Evolutionary conservation across 345 rosid genomes (phyloP).

Genomic region (Eutrema japonicum): DNA sequence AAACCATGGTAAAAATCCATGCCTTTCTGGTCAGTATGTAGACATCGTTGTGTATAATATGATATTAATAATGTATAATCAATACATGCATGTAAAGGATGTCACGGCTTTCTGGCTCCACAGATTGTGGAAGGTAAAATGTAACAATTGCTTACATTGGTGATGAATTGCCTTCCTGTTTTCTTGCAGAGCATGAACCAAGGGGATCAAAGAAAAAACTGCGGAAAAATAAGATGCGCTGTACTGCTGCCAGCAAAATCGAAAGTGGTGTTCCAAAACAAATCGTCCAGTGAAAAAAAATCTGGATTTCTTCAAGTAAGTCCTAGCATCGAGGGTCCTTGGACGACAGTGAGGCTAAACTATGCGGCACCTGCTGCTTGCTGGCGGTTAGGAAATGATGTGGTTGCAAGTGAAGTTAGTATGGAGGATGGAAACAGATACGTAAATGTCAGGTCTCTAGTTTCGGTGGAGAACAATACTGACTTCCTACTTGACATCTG

Average conservation of each 20-base stretch:
- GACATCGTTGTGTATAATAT: conserved; percentile 16
- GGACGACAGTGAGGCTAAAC: conserved; percentile 92
- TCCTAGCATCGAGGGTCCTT: conserved; percentile 88
- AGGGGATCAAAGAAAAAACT: conserved; percentile 46
- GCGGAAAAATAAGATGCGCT: conserved; percentile 77
- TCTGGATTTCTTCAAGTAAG: conserved; percentile 93
- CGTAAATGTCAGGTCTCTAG: conserved; percentile 87
- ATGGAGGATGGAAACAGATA: conserved; percentile 80
- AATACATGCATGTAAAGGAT: conserved; percentile 23
- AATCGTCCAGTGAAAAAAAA: conserved; percentile 49
- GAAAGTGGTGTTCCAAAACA: conserved; percentile 53
- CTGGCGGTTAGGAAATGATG: conserved; percentile 92
- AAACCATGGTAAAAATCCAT: conserved; percentile 52
- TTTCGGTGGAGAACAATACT: conserved; percentile 71
- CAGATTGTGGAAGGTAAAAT: conserved; percentile 3
- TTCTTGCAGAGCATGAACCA: conserved; percentile 53
- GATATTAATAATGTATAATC: not conserved
- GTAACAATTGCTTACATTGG: conserved; percentile 16
- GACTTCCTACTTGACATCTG: conserved; percentile 68
- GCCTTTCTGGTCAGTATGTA: conserved; percentile 9
- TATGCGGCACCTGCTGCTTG: conserved; percentile 99
- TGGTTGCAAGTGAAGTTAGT: conserved; percentile 92
- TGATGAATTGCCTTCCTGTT: conserved; percentile 30
- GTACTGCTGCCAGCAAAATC: conserved; percentile 61
- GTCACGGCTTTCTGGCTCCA: conserved; percentile 7